These are phyloP conservation scores for Metschnikowia drakensbergensis DNA, from an alignment of 805 yeast species.

Conservation along the genomic window DNA sequence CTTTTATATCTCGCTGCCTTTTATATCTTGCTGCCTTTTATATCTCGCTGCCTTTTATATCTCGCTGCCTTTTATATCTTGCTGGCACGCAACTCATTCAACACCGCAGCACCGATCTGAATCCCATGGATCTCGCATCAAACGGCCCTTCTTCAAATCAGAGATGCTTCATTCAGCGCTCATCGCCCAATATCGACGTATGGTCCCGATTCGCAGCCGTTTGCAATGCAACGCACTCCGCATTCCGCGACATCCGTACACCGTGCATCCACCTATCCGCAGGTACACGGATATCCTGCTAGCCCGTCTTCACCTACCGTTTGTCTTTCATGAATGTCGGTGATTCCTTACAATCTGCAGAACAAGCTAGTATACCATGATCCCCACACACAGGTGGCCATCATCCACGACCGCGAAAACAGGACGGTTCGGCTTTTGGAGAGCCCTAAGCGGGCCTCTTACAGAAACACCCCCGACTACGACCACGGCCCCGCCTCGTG, in stretches of 20 bases:
- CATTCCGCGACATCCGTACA: neutral
- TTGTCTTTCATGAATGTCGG: slow-evolving; percentile 25
- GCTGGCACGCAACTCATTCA: too few relatives aligned
- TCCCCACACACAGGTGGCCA: slow-evolving; percentile 32
- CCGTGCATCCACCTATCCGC: neutral
- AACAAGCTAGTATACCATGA: slow-evolving; percentile 32
- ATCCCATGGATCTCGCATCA: too few relatives aligned
- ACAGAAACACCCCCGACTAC: neutral
- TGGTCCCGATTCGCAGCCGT: neutral
- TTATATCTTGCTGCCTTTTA: too few relatives aligned
- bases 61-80: too few relatives aligned
- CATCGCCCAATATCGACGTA: too few relatives aligned
- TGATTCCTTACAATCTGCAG: slow-evolving; percentile 33
- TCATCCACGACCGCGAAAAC: slow-evolving; percentile 31
- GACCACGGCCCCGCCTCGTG: neutral
- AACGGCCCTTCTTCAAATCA: too few relatives aligned
- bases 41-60: too few relatives aligned
- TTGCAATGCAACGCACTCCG: neutral
- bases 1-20: too few relatives aligned
- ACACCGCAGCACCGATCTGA: too few relatives aligned
- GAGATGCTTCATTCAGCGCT: too few relatives aligned
- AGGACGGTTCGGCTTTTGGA: neutral
- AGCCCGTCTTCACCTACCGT: neutral
- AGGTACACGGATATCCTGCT: too few relatives aligned
- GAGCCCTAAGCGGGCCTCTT: neutral